phyloP scores from a whole-genome alignment of 78 protist species.

The Dictyostelium purpureum region DNA sequence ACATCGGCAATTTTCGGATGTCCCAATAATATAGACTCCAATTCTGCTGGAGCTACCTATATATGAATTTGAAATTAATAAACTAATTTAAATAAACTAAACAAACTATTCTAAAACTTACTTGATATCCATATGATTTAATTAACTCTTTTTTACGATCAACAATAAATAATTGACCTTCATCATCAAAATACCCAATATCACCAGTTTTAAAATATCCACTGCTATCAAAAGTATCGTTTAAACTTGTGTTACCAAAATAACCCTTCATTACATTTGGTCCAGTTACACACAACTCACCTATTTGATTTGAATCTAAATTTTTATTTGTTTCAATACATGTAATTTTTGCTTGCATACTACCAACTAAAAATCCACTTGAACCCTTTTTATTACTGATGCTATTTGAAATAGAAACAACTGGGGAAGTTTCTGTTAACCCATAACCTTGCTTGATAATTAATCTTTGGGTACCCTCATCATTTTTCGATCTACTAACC shows the following conservation, averaged over 20 bases:
- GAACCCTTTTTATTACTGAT: not conserved
- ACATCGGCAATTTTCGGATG: slow-evolving; percentile 84
- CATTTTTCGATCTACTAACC: too few species aligned
- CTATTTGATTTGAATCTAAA: not conserved
- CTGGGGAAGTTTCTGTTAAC: slow-evolving; percentile 90
- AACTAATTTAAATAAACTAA: too few species aligned
- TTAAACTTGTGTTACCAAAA: slow-evolving; percentile 64
- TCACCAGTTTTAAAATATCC: slow-evolving; percentile 94
- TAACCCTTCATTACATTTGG: slow-evolving; percentile 93
- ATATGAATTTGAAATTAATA: too few species aligned
- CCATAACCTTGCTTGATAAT: slow-evolving; percentile 88
- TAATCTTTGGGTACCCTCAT: too few species aligned
- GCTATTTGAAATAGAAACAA: not conserved
- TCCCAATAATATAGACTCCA: slow-evolving; percentile 85
- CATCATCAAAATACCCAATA: slow-evolving; percentile 81
- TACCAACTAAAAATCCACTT: slow-evolving; percentile 31
- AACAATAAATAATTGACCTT: slow-evolving; percentile 42
- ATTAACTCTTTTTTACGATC: slow-evolving; percentile 89
- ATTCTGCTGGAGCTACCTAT: slow-evolving; percentile 96
- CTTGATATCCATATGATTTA: slow-evolving; percentile 92
- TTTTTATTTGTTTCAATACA: not conserved
- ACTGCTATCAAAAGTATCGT: slow-evolving; percentile 53
- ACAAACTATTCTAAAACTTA: too few species aligned
- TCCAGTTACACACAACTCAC: slow-evolving; percentile 69
- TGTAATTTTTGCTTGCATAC: slow-evolving; percentile 4